Evolutionary conservation across 805 yeast genomes (phyloP), one percentile per base, ranked within the genome.

Genomic region (Metschnikowia sp.): DNA sequence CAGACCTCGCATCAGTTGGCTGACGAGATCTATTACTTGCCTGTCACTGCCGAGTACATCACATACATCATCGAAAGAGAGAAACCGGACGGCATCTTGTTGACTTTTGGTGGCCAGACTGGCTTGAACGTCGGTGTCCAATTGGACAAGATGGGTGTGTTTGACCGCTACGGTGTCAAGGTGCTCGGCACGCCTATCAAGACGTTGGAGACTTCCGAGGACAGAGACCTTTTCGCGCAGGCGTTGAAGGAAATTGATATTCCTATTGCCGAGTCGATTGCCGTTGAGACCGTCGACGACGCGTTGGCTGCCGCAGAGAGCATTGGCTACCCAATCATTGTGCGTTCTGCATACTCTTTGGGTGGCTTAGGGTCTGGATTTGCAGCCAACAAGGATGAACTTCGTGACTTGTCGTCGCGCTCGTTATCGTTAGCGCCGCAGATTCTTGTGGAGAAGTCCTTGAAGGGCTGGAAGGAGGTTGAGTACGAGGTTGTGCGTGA

Each of bases 331-430:
- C 99, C 99, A 45, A 88, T 92, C 61, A 92, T 92, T 72, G 96
- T 94, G 49, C 86, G 99, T 74, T 89, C 98, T 39, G 99, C 99
- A 19, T 92, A 86, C 65, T 96, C 99, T 8, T 76, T 92, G 39
- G 99, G 99, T 66, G 99, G 99, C 59, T 78, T 92, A 52, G 99
- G 99, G 47, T 92, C 98, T 31, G 99, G 99, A 36, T 92, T 92
- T 64, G 99, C 99, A 48, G 77, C 79, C 58, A 84, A 88, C 67
- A 83, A 79, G 54, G 78, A 78, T 48, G 98, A 94, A 70, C 79
- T 92, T 63, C 81, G 82, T 67, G 86, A 92, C 72, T 78, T 92
- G 67, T 86, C 96, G 39, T 81, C 96, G 30, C 96, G 88, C 70
- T 88, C 97, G 1, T 76, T 92, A 53, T 83, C 96, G 28, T 73